Evolutionary conservation across 2,329 filamentous ascomycete genomes (phyloP).

Genomic region (Alternaria longipes): DNA sequence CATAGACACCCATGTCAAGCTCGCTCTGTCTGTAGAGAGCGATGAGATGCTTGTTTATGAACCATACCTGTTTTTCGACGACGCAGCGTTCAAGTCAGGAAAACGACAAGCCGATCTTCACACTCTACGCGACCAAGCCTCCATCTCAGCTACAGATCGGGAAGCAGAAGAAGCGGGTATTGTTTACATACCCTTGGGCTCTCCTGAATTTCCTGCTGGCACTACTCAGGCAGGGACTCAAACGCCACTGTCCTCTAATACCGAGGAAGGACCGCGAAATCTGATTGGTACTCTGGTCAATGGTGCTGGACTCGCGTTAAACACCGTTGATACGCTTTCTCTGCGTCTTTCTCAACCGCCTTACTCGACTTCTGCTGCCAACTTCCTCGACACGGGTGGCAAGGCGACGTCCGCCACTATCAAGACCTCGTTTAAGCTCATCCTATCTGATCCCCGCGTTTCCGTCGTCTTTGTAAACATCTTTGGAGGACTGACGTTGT

Average conservation of each 20-base stretch:
- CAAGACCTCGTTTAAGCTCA: slow-evolving; percentile 76
- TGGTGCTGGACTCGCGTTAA: slow-evolving; percentile 89
- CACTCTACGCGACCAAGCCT: slow-evolving; percentile 61
- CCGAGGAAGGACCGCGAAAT: slow-evolving; percentile 54
- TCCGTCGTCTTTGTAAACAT: slow-evolving; percentile 78
- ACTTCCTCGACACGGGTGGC: slow-evolving; percentile 90
- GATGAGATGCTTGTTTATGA: slow-evolving; percentile 61
- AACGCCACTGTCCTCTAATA: slow-evolving; percentile 8
- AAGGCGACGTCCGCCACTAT: slow-evolving; percentile 87
- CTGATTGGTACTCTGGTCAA: slow-evolving; percentile 87
- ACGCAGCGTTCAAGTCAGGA: slow-evolving; percentile 71
- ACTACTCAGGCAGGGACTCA: slow-evolving; percentile 10
- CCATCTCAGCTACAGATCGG: slow-evolving; percentile 65
- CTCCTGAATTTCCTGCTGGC: slow-evolving; percentile 12
- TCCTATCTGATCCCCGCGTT: slow-evolving; percentile 75
- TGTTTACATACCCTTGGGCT: slow-evolving; percentile 73
- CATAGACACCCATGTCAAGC: slow-evolving; percentile 64
- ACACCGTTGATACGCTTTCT: slow-evolving; percentile 82
- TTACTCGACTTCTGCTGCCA: slow-evolving; percentile 60
- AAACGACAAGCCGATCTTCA: slow-evolving; percentile 71
- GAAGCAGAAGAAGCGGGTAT: slow-evolving; percentile 76
- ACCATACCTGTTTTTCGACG: slow-evolving; percentile 72
- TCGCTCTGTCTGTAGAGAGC: slow-evolving; percentile 52
- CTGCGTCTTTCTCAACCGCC: slow-evolving; percentile 64
- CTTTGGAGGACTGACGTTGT: slow-evolving; percentile 74